phyloP scores from a whole-genome alignment of 2,329 filamentous ascomycete species.

The Sporothrix inflata region DNA sequence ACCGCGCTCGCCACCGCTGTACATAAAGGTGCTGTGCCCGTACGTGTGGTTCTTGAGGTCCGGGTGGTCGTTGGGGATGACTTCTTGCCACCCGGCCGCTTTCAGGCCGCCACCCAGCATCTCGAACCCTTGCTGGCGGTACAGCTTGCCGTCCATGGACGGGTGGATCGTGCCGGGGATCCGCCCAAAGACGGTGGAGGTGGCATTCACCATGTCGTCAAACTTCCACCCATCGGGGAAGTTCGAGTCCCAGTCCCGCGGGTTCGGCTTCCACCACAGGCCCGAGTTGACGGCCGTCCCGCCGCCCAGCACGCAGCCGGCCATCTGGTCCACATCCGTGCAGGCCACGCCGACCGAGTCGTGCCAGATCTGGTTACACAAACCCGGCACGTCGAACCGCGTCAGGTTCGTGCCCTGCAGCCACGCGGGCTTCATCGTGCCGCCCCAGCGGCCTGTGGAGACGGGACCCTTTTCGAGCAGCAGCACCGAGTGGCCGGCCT shows the following conservation, averaged over 20 bases:
- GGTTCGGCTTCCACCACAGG: constrained; percentile 69
- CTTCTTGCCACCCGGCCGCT: constrained; percentile 42
- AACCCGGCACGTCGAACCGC: constrained; percentile 71
- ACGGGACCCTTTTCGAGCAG: constrained; percentile 64
- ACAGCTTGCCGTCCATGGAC: constrained; percentile 67
- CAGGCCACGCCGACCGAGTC: constrained; percentile 69
- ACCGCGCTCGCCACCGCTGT: constrained; percentile 62
- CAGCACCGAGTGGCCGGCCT: constrained; percentile 66
- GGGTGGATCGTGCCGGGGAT: constrained; percentile 71
- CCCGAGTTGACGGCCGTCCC: constrained; percentile 69
- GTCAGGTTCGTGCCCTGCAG: constrained; percentile 64
- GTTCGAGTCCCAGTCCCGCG: constrained; percentile 70
- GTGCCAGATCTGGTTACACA: constrained; percentile 71
- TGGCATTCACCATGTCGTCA: constrained; percentile 61
- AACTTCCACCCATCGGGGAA: constrained; percentile 74
- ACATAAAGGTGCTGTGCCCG: constrained; percentile 66
- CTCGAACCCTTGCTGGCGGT: constrained; percentile 68
- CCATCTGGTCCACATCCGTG: constrained; percentile 66
- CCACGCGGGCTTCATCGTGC: constrained; percentile 65
- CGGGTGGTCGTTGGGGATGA: constrained; percentile 61
- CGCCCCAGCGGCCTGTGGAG: constrained; percentile 67
- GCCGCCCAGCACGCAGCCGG: constrained; percentile 71
- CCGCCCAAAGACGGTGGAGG: constrained; percentile 65
- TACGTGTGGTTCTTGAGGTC: constrained; percentile 65
- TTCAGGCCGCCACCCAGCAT: constrained; percentile 63